These are phyloP conservation scores for Puya raimondii DNA, from an alignment of 176 grass and related monocot genomes.

Conservation along the genomic window DNA sequence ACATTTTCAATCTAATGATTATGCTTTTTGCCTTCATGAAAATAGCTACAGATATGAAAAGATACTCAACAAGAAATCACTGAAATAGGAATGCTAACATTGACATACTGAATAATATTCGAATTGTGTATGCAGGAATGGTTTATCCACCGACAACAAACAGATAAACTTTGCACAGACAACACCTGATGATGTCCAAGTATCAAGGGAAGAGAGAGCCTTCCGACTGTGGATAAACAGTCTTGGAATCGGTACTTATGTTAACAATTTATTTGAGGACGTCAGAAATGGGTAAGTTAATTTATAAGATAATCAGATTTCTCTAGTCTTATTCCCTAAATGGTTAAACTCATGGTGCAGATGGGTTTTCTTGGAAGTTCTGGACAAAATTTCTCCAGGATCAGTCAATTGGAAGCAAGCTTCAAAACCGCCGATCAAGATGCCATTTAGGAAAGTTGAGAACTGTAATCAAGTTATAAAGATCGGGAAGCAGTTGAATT, in stretches of 20 bases:
- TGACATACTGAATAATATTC: neutral
- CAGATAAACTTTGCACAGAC: constrained; percentile 21
- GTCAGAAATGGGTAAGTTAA: constrained; percentile 73
- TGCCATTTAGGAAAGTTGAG: constrained; percentile 96
- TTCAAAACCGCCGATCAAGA: constrained; percentile 89
- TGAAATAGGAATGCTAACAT: too few species aligned
- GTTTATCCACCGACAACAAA: constrained; percentile 42
- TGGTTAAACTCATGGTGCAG: constrained; percentile 27
- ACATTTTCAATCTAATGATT: too few species aligned
- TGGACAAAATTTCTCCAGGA: constrained; percentile 92
- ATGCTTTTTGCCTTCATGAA: too few species aligned
- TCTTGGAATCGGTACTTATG: constrained; percentile 79
- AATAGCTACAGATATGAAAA: too few species aligned
- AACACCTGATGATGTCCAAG: constrained; percentile 65
- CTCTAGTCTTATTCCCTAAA: neutral
- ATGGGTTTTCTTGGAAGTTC: constrained; percentile 97
- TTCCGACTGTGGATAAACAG: constrained; percentile 99
- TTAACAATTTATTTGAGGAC: constrained; percentile 98
- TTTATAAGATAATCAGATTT: neutral
- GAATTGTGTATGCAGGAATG: constrained; percentile 48
- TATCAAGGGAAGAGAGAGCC: constrained; percentile 93
- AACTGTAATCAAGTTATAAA: constrained; percentile 98
- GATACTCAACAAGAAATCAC: too few species aligned
- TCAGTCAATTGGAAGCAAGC: constrained; percentile 89
- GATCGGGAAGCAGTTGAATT: constrained; percentile 75